Conservation (phyloP, 306 rosid species). For the Carpinus viminea region DNA sequence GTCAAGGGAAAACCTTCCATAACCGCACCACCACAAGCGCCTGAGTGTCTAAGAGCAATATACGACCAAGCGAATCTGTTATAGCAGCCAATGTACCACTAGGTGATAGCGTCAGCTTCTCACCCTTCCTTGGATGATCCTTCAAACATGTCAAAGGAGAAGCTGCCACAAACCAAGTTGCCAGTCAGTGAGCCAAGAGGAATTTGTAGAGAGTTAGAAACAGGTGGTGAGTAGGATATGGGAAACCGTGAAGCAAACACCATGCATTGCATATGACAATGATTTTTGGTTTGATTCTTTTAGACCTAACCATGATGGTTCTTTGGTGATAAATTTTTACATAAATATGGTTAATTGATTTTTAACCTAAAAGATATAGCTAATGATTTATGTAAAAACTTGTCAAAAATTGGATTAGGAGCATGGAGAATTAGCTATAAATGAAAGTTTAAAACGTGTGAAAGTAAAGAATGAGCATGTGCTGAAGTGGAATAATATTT, state of each 20-base stretch:
- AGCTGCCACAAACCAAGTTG: constrained; percentile 59
- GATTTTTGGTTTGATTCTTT: too few species aligned
- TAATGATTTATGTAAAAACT: too few species aligned
- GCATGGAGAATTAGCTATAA: too few species aligned
- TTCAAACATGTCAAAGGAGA: constrained; percentile 84
- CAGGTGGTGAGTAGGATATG: not conserved
- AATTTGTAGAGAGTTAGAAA: constrained; percentile 23
- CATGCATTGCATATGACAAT: too few species aligned
- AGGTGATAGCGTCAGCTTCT: constrained; percentile 90
- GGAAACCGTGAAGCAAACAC: not conserved
- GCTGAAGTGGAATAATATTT: too few species aligned
- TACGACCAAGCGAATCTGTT: constrained; percentile 98
- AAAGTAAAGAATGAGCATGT: too few species aligned
- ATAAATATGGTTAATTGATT: too few species aligned
- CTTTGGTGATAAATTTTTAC: too few species aligned
- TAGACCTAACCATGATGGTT: too few species aligned
- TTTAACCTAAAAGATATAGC: too few species aligned
- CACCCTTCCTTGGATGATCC: constrained; percentile 98
- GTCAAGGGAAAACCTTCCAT: constrained; percentile 71
- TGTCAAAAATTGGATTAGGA: too few species aligned
- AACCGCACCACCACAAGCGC: constrained; percentile 98
- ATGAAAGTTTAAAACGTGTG: too few species aligned
- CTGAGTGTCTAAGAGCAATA: constrained; percentile 90
- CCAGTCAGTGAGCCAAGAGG: constrained; percentile 25
- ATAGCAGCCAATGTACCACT: constrained; percentile 97